Evolutionary conservation across 768 basidiomycete species (phyloP).

Genomic region (Saitozyma podzolica): DNA sequence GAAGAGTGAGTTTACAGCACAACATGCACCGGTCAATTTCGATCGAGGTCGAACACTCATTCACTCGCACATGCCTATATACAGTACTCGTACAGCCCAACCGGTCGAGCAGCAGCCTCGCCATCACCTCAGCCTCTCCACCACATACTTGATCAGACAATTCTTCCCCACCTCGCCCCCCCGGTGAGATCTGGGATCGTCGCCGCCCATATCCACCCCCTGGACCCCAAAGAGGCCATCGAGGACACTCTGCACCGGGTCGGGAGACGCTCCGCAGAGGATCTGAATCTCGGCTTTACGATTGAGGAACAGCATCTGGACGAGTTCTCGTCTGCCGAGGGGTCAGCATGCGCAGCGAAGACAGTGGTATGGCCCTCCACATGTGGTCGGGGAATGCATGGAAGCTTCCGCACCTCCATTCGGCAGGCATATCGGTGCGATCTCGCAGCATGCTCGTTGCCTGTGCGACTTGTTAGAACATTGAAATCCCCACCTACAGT

Average conservation of each 20-base stretch:
- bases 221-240: too few relatives aligned
- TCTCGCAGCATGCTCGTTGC: slow-evolving; percentile 35
- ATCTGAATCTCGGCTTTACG: slow-evolving; percentile 89
- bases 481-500: neutral
- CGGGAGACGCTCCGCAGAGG: neutral
- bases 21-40: neutral
- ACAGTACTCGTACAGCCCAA: too few relatives aligned
- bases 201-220: neutral
- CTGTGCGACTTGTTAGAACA: slow-evolving; percentile 9
- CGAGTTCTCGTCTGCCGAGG: slow-evolving; percentile 69
- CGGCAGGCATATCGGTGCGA: slow-evolving; percentile 21
- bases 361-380: slow-evolving; percentile 5
- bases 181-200: neutral
- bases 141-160: slow-evolving; percentile 8
- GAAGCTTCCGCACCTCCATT: slow-evolving; percentile 31
- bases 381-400: too few relatives aligned
- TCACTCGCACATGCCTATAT: neutral
- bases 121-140: neutral
- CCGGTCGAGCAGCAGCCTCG: neutral
- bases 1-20: too few relatives aligned
- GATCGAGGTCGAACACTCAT: neutral
- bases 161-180: neutral
- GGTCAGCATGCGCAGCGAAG: neutral
- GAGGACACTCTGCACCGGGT: too few relatives aligned
- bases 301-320: slow-evolving; percentile 73